Conservation (phyloP, 768 basidiomycete species). For the Lactifluus rugatus region DNA sequence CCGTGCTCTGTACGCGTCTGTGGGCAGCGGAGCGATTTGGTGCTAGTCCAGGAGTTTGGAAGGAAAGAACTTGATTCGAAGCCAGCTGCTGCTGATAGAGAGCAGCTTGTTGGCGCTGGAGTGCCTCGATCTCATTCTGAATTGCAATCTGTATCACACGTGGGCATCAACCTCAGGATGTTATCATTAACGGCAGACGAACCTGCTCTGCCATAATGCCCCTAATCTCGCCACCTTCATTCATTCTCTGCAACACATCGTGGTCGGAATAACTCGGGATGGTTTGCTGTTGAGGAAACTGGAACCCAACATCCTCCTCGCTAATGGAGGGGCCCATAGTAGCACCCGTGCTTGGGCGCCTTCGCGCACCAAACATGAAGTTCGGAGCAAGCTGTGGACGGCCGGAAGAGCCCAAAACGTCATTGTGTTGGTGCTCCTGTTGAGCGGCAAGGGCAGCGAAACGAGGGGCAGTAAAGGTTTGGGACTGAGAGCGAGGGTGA, state of each 20-base stretch:
- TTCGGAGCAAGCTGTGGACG: conserved; percentile 85
- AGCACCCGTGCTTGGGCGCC: conserved; percentile 37
- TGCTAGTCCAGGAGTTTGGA: conserved; percentile 66
- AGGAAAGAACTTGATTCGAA: conserved; percentile 74
- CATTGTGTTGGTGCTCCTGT: conserved; percentile 38
- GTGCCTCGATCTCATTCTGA: conserved; percentile 81
- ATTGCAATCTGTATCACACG: conserved; percentile 55
- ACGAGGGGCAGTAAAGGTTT: conserved; percentile 81
- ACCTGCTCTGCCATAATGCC: conserved; percentile 97
- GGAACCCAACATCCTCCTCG: conserved; percentile 74
- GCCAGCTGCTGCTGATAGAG: conserved; percentile 86
- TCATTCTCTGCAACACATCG: conserved; percentile 41
- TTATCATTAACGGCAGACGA: conserved; percentile 16
- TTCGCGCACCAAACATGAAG: conserved; percentile 76
- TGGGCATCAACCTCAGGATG: conserved; percentile 2
- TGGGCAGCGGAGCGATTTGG: conserved; percentile 51
- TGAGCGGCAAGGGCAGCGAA: conserved; percentile 72
- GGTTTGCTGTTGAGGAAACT: conserved; percentile 64
- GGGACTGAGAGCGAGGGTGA: conserved; percentile 67
- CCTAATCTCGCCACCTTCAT: conserved; percentile 60
- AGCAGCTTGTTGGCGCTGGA: conserved; percentile 85
- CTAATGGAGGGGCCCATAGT: conserved; percentile 65
- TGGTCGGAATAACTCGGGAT: conserved; percentile 19
- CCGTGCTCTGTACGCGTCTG: conserved; percentile 80
- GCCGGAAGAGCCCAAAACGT: conserved; percentile 59